Base-by-base conservation (phyloP, 805 yeast species). In the Saccharomyces paradoxus region DNA sequence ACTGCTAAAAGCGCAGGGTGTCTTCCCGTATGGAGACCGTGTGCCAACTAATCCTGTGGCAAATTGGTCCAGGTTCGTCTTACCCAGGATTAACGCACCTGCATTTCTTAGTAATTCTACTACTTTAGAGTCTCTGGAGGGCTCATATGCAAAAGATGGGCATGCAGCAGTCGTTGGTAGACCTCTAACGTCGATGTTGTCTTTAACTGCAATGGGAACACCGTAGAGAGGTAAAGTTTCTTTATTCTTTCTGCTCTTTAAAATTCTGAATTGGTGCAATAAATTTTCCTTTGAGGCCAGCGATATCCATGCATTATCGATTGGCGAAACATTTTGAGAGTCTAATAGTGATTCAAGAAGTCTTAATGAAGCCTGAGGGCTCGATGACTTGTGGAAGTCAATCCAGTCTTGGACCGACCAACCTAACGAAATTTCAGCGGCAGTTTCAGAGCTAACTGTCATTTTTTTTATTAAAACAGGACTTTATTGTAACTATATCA, bases 21-120 rank as follows among this genome's bases (percentile, higher is more conserved):
- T 87, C 61, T 83, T 80, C 12, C 99, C 99, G 67, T 92, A 92
- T 1, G 99, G 98, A 6, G 96, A 87, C 65, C 99, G 80, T 31
- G 89, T 84, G 48, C 99, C 99, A 1, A 92, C 98, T 55, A 92
- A 77, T 41, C 99, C 99, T 2, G 99, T 94, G 12, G 98, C 98
- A 73, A 92, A 92, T 71, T 92, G 99, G 70, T 92, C 99, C 70
- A 92, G 76, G 70, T 92, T 92, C 53, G 98, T 94, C 71, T 92
- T 92, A 56, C 98, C 98, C 50, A 92, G 76, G 46, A 92, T 80
- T 54, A 92, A 87, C 49, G 98, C 98, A 67, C 99, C 99, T 41
- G 89, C 86, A n/a, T 77, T 79, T 70, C 89, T 81, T 62, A 94
- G 76, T n/a, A 84, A 71, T 9, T 74, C 68, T 13, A 90, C 97